Conservation (phyloP, 495 filamentous ascomycete genomes). For the Penicillium flavigenum region DNA sequence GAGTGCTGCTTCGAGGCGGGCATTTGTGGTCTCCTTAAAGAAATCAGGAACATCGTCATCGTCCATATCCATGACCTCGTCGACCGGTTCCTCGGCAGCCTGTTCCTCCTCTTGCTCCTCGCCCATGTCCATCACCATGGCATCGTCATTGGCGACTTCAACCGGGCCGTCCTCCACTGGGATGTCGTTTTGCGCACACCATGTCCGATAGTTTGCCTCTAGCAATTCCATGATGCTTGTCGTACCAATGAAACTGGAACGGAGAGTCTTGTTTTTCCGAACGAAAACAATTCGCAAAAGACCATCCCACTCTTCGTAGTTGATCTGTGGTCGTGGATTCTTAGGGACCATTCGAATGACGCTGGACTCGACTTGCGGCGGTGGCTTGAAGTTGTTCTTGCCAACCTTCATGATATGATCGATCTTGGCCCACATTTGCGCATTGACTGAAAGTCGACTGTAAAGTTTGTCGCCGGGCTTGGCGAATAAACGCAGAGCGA, state of each 20-base stretch:
- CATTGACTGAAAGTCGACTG: constrained; percentile 82
- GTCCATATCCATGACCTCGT: constrained; percentile 55
- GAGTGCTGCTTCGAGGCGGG: constrained; percentile 40
- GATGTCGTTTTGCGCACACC: constrained; percentile 81
- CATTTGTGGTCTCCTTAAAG: constrained; percentile 65
- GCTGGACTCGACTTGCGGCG: constrained; percentile 83
- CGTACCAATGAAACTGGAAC: constrained; percentile 71
- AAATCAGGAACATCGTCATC: constrained; percentile 69
- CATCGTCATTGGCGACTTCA: constrained; percentile 41
- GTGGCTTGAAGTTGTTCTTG: constrained; percentile 91
- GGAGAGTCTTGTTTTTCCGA: constrained; percentile 72
- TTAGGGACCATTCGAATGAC: constrained; percentile 79
- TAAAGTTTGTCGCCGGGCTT: constrained; percentile 80
- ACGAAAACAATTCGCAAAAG: constrained; percentile 82
- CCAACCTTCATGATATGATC: constrained; percentile 91
- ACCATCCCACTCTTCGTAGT: constrained; percentile 94
- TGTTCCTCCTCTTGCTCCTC: constrained; percentile 26
- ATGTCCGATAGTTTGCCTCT: constrained; percentile 82
- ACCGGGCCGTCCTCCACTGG: constrained; percentile 67
- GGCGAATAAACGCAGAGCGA: constrained; percentile 73
- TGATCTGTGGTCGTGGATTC: constrained; percentile 76
- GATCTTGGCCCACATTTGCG: constrained; percentile 90
- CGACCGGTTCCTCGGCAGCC: constrained; percentile 43
- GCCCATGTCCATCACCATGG: constrained; percentile 48
- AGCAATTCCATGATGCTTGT: constrained; percentile 77